Evolutionary conservation across 1,284 basidiomycete genomes (phyloP), one percentile per base, ranked within the genome.

Genomic region (Cutaneotrichosporon daszewskae): DNA sequence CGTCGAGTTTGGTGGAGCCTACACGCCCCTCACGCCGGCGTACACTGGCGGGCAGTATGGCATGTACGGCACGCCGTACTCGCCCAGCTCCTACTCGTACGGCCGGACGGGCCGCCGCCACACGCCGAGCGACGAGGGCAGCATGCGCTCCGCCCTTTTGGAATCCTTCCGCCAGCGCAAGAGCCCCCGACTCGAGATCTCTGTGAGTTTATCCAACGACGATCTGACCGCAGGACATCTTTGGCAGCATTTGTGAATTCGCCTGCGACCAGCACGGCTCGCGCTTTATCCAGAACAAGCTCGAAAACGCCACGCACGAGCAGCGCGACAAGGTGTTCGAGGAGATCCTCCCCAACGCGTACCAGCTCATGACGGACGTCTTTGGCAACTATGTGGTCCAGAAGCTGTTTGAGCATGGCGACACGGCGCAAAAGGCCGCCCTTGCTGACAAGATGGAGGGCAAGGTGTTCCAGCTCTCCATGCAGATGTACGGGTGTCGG

Each of bases 331-430:
- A 74, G 26, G 76, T 96, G n/a, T 97, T 94, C 56, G 82, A 87
- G 43, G 95, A 98, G 72, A 85, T 97, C 53, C 77, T 88, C 32
- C 87, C 90, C 11, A 81, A 83, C 60, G 78, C 84, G 3, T 72
- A 88, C 37, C 79, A 83, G 51, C 77, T 98, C 43, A 87, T 94
- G 63, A 85, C 85, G 54, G 91, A 97, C 62, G 89, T 97, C 32
- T 98, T 96, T 66, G 94, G 94, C 47, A 98, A 98, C 75, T 98
- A 96, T 74, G 82, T 87, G 59, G 82, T 96, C 47, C 94, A 98
- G 70, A 96, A 96, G 72, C 72, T 97, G 58, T 86, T 97, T 58
- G 94, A 98, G 67, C 79, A 86, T 61, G 91, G 94, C 19, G 84
- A 82, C 14, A 77, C 80, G 48, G 72, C 75, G 12, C 90, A 94